phyloP scores from a whole-genome alignment of 768 basidiomycete genomes.

The Naganishia vaughanmartiniae region DNA sequence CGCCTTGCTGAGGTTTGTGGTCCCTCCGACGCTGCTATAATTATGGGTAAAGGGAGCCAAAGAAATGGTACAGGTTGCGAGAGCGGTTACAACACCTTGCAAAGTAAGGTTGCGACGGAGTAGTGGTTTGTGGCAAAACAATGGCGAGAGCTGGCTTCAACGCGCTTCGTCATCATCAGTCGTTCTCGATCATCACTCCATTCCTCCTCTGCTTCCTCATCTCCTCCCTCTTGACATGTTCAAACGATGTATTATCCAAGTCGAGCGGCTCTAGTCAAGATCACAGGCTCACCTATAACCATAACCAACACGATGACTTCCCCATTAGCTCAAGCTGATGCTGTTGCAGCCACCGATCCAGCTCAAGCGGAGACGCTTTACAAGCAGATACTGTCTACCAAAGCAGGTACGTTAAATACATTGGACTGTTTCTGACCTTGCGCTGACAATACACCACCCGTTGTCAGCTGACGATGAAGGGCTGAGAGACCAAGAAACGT shows the following conservation, averaged over 20 bases:
- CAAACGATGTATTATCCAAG: too few species aligned
- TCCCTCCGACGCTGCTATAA: too few species aligned
- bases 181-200: neutral
- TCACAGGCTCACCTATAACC: neutral
- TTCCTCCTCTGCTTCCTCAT: neutral
- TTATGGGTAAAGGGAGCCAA: too few species aligned
- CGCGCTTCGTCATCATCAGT: constrained; percentile 24
- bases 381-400: constrained; percentile 62
- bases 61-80: too few species aligned
- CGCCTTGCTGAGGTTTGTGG: too few species aligned
- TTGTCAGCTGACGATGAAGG: constrained; percentile 57
- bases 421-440: neutral
- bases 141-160: neutral
- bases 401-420: constrained; percentile 43
- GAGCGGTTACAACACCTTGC: neutral
- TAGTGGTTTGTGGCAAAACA: neutral
- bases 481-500: constrained; percentile 76
- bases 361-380: constrained; percentile 70
- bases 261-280: neutral
- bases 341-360: constrained; percentile 57
- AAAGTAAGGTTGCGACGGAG: neutral
- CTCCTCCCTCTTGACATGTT: neutral
- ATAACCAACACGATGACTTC: constrained; percentile 25
- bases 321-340: constrained; percentile 61
- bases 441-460: constrained; percentile 42